Percentiles rank a stretch among this genome's conserved stretches.
Conservation (phyloP, 2,329 filamentous ascomycete genomes). For the Cadophora sp. region DNA sequence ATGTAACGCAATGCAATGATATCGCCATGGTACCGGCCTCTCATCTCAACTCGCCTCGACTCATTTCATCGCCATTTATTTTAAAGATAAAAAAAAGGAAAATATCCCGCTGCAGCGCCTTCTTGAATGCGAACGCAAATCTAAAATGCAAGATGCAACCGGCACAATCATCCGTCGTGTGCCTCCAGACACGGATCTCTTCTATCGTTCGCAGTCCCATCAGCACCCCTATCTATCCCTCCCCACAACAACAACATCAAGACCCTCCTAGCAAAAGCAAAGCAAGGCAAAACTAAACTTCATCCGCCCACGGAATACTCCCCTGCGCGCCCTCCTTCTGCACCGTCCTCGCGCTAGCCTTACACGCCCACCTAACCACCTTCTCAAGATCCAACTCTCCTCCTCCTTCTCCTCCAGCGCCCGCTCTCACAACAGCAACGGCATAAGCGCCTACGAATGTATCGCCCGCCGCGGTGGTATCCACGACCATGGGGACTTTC, state of each 20-base stretch:
- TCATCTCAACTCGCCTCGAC: too few relatives aligned
- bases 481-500: slow-evolving; percentile 76
- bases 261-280: too few relatives aligned
- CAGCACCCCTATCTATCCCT: neutral
- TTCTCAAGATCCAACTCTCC: slow-evolving; percentile 47
- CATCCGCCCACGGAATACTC: slow-evolving; percentile 70
- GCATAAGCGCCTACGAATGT: slow-evolving; percentile 93
- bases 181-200: too few relatives aligned
- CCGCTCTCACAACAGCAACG: slow-evolving; percentile 64
- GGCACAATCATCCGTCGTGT: too few relatives aligned
- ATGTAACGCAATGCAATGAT: neutral
- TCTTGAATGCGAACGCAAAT: neutral
- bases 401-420: slow-evolving; percentile 6
- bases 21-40: too few relatives aligned
- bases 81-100: too few relatives aligned
- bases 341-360: slow-evolving; percentile 70
- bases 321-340: slow-evolving; percentile 69
- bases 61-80: too few relatives aligned
- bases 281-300: slow-evolving; percentile 51
- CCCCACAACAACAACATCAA: too few relatives aligned
- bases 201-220: too few relatives aligned
- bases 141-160: too few relatives aligned
- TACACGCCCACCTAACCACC: slow-evolving; percentile 66
- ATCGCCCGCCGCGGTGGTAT: slow-evolving; percentile 93
- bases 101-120: neutral